phyloP scores from a whole-genome alignment of 345 rosid species.

The Hypericum androsaemum region DNA sequence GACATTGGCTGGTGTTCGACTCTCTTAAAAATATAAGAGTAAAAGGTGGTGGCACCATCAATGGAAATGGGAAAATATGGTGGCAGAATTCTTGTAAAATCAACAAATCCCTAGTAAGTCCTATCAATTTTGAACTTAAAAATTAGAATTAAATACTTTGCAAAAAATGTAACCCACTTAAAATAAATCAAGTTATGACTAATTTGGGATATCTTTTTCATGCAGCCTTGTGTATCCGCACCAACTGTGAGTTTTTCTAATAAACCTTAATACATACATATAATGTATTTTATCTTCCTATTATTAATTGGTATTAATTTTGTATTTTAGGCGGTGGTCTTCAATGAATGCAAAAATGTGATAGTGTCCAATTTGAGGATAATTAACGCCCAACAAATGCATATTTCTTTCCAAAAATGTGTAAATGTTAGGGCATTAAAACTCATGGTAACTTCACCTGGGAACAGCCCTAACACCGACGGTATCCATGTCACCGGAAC shows the following conservation, averaged over 20 bases:
- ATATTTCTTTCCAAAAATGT: conserved; percentile 46
- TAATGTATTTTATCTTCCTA: background rate
- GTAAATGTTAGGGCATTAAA: conserved; percentile 41
- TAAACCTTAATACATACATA: background rate
- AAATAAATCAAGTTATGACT: background rate
- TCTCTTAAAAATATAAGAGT: conserved; percentile 43
- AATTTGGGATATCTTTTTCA: conserved; percentile 1
- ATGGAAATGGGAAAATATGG: conserved; percentile 80
- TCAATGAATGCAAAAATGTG: conserved; percentile 47
- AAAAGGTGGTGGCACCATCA: conserved; percentile 76
- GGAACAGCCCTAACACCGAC: conserved; percentile 78
- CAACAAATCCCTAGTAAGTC: conserved; percentile 47
- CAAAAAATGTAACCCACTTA: background rate
- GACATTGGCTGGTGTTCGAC: conserved; percentile 51
- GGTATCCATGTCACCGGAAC: conserved; percentile 74
- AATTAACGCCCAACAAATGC: conserved; percentile 75
- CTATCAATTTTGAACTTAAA: background rate
- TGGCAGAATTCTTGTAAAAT: conserved; percentile 86
- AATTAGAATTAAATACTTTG: background rate
- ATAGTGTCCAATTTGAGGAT: conserved; percentile 49
- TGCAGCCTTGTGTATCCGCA: conserved; percentile 71
- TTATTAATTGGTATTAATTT: background rate
- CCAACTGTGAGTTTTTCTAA: conserved; percentile 56
- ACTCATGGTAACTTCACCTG: conserved; percentile 53
- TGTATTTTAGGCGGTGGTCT: conserved; percentile 58